Evolutionary conservation across 2,329 filamentous ascomycete genomes (phyloP).

Genomic region (Microsporum audouinii): DNA sequence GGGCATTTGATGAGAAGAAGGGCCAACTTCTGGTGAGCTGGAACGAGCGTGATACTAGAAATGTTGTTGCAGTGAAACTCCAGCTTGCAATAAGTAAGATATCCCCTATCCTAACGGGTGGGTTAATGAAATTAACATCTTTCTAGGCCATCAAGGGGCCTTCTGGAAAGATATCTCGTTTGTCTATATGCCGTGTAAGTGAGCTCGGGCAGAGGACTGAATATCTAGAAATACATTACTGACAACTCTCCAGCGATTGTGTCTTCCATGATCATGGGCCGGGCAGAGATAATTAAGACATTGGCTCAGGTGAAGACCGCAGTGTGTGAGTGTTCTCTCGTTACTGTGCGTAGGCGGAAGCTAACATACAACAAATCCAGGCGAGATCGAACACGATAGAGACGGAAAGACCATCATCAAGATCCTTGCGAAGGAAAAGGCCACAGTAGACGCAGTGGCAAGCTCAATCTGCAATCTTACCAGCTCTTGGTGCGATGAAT

Average conservation of each 20-base stretch:
- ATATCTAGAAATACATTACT: neutral
- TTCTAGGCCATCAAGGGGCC: conserved; percentile 10
- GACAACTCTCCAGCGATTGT: neutral
- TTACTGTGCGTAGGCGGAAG: neutral
- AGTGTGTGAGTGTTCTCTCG: neutral
- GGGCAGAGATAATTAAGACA: conserved; percentile 1
- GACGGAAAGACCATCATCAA: conserved; percentile 6
- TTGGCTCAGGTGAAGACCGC: conserved; percentile 2
- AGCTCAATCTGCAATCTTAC: conserved; percentile 4
- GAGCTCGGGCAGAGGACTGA: neutral
- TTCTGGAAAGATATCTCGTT: conserved; percentile 14
- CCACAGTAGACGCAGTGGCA: neutral
- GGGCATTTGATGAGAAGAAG: conserved; percentile 9
- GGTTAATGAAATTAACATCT: neutral
- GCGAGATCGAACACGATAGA: conserved; percentile 2
- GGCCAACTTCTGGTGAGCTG: conserved; percentile 12
- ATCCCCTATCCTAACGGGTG: neutral
- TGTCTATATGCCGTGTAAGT: conserved; percentile 9
- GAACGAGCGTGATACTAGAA: conserved; percentile 7
- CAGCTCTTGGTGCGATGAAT: conserved; percentile 1
- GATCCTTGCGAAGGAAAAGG: neutral
- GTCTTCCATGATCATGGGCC: neutral
- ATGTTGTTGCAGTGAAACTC: conserved; percentile 9
- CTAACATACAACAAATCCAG: conserved; percentile 5
- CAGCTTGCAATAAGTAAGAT: conserved; percentile 13